Conservation (phyloP, 2,329 filamentous ascomycete genomes). For the Dothiorella sarmentorum region DNA sequence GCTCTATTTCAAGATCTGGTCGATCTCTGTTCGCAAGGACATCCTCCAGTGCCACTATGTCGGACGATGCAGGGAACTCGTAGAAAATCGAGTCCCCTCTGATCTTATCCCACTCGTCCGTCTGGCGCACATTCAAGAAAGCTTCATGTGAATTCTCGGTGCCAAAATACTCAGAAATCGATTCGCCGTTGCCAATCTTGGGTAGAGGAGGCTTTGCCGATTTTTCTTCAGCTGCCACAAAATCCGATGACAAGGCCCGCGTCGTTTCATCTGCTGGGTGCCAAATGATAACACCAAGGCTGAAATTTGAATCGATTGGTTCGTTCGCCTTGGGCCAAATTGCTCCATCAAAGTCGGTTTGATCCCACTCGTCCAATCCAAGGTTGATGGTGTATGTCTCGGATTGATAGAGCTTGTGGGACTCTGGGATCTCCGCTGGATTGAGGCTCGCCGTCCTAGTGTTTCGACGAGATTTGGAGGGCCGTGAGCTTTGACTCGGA, state of each 20-base stretch:
- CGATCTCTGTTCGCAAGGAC: conserved; percentile 41
- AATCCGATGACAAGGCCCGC: conserved; percentile 42
- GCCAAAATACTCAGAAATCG: conserved; percentile 50
- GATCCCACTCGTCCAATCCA: conserved; percentile 41
- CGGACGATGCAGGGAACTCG: conserved; percentile 41
- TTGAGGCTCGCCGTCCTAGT: conserved; percentile 9
- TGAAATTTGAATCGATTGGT: conserved; percentile 42
- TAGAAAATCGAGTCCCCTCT: conserved; percentile 50
- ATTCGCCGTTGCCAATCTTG: conserved; percentile 40
- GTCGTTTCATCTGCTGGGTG: conserved; percentile 43
- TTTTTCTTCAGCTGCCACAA: conserved; percentile 39
- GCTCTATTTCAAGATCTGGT: conserved; percentile 31
- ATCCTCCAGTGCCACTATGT: conserved; percentile 43
- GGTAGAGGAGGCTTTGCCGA: conserved; percentile 38
- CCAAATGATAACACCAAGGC: conserved; percentile 45
- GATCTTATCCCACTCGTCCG: conserved; percentile 48
- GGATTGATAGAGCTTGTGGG: conserved; percentile 15
- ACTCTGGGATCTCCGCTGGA: conserved; percentile 1
- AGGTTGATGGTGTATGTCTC: conserved; percentile 28
- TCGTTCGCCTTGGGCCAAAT: conserved; percentile 46
- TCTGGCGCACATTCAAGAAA: conserved; percentile 47
- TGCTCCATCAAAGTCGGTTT: conserved; percentile 42
- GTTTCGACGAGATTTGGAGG: conserved; percentile 12
- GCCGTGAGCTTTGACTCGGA: neutral
- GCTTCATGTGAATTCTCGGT: conserved; percentile 43